Evolutionary conservation across 2,329 filamentous ascomycete species (phyloP), one percentile per base, ranked within the genome.

Genomic region (Colletotrichum liriopes): DNA sequence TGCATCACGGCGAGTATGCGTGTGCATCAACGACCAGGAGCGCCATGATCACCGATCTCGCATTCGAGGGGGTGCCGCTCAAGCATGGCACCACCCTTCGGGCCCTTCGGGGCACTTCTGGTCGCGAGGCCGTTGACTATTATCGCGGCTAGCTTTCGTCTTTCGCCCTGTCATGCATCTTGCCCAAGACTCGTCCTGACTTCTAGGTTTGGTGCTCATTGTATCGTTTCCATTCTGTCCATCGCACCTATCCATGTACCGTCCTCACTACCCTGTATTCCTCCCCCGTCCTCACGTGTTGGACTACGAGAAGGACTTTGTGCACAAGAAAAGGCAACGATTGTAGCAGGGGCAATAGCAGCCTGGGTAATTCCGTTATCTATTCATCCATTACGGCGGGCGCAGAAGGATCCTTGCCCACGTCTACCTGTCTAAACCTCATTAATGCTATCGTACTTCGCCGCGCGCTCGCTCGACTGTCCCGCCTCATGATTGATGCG

Each of bases 31-130:
- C n/a, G 45, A 14, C 45, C 45, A 47, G 45, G 7, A 47, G n/a
- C 45, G 20, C n/a, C 20, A 18, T 16, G 39, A 68, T 55, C 60
- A 41, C 41, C 66, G 52, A 65, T 69, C 66, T 65, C 63, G 66
- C 66, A 62, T 55, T 43, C 2, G 52, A 56, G 47, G 56, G 35
- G 59, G 49, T 68, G 49, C n/a, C 37, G n/a, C 39, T 5, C 35
- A 56, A 20, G 37, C 35, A 56, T 47, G 47, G 51, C 12, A 56
- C 35, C 23, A 26, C 23, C 23, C 23, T 26, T 26, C 23, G 23
- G 23, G 23, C 29, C 29, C 6, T 32, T 32, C 29, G 29, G 29
- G 29, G 29, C 29, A 32, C 29, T 5, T 32, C 6, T 6, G 29
- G 6, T 32, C 29, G 29, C 29, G 3, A 32, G 6, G 6, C 29